A percentile compares a stretch with the other conserved stretches of the same genome.
Evolutionary conservation across 1,139 yeast species (phyloP).

Genomic region (Debaryomycetaceae sp.): DNA sequence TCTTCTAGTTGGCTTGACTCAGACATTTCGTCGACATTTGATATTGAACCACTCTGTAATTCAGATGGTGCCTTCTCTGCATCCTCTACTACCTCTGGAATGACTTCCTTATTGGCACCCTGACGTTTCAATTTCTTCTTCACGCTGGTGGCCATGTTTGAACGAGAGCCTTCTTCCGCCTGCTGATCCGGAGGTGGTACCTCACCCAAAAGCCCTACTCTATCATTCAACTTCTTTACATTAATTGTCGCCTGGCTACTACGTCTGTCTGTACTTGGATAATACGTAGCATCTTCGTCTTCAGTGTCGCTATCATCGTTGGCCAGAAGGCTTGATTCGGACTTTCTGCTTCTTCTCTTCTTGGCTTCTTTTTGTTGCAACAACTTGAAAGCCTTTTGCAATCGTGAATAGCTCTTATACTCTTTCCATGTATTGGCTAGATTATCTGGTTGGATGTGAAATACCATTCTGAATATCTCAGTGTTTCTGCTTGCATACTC

Average conservation of each 20-base stretch:
- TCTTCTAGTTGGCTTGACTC: conserved; percentile 1
- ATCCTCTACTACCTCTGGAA: conserved; percentile 3
- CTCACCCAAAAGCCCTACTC: conserved; percentile 38
- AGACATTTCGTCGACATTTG: neutral
- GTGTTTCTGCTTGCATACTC: conserved; percentile 85
- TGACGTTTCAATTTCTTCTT: conserved; percentile 3
- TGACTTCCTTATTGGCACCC: conserved; percentile 4
- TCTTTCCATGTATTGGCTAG: conserved; percentile 85
- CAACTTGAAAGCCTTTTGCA: conserved; percentile 52
- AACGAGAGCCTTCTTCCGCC: conserved; percentile 1
- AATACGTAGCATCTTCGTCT: conserved; percentile 10
- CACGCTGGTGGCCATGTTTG: neutral
- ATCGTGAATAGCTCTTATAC: conserved; percentile 65
- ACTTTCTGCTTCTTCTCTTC: conserved; percentile 18
- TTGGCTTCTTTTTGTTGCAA: conserved; percentile 45
- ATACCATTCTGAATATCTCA: conserved; percentile 72
- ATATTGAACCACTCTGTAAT: neutral
- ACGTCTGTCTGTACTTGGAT: conserved; percentile 11
- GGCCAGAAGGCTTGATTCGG: conserved; percentile 5
- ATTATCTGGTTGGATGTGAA: conserved; percentile 95
- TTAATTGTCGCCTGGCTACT: conserved; percentile 25
- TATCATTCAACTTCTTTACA: conserved; percentile 21
- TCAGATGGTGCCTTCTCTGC: conserved; percentile 4
- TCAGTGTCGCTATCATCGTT: conserved; percentile 12
- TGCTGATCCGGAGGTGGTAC: conserved; percentile 27